These are phyloP conservation scores for Sphagnum fallax DNA, from an alignment of 228 moss, liverwort and hornwort species.

Conservation along the genomic window DNA sequence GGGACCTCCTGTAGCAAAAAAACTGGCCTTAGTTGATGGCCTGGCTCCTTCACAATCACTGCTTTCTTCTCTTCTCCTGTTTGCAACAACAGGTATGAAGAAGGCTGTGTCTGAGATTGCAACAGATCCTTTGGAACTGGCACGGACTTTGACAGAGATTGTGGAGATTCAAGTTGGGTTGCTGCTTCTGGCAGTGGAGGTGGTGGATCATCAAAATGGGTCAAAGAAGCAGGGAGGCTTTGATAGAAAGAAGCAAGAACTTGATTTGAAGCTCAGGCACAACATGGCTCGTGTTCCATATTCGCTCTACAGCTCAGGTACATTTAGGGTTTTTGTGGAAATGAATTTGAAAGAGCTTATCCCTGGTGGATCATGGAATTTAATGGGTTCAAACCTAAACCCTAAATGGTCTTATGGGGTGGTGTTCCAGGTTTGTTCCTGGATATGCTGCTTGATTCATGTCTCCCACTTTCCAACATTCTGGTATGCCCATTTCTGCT, in stretches of 20 bases:
- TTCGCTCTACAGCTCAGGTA: slow-evolving; percentile 26
- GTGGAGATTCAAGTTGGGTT: slow-evolving; percentile 58
- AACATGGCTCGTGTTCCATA: slow-evolving; percentile 27
- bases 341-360: no score
- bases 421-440: slow-evolving; percentile 2
- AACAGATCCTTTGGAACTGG: slow-evolving; percentile 13
- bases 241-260: slow-evolving; percentile 13
- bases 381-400: no score
- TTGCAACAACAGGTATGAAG: slow-evolving; percentile 25
- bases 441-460: slow-evolving; percentile 36
- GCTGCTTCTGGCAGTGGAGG: slow-evolving; percentile 54
- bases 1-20: slow-evolving; percentile 25
- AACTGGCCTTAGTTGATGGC: slow-evolving; percentile 6
- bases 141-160: slow-evolving; percentile 34
- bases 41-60: slow-evolving; percentile 17
- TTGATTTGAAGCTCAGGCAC: slow-evolving; percentile 37
- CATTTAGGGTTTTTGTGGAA: not conserved
- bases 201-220: slow-evolving; percentile 25
- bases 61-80: slow-evolving; percentile 39
- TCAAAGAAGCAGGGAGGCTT: slow-evolving; percentile 15
- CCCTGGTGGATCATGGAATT: no score
- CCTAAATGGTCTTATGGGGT: not conserved
- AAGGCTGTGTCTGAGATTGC: not conserved
- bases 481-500: not conserved
- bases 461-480: slow-evolving; percentile 15